Evolutionary conservation across 371 early-diverging fungal species (phyloP), one percentile per base, ranked within the genome.

Genomic region (Actinomortierella ambigua): DNA sequence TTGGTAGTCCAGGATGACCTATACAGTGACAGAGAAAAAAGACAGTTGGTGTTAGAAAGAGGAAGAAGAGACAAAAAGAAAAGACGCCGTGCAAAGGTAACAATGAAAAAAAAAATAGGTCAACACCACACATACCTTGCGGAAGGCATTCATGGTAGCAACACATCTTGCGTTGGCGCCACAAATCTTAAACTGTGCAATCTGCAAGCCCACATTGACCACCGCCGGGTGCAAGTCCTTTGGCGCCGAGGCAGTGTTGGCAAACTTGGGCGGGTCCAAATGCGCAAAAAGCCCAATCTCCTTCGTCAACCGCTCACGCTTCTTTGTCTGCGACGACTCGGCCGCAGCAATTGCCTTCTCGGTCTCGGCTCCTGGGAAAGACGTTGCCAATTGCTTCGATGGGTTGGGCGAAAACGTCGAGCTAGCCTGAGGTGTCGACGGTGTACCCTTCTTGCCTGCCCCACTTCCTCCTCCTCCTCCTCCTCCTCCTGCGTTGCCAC

Each of bases 131-230:
- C 59, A 43, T 82, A 91, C 94, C 85, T 89, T 88, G 68, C 90
- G 88, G 65, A 95, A 93, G 0, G 90, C 90, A 40, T 82, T 79
- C 58, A 96, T 76, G 88, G 94, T 92, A 47, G 94, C 94, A 22
- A 92, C 83, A 68, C 92, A 92, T 53, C 96, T 77, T 5, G 95
- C 94, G 68, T 96, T 98, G 18, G 96, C 93, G 13, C 98, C 98
- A 18, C 87, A 83, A 49, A 98, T 93, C 64, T 87, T 87, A 69
- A 88, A 87, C 55, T 94, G 87, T 4, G 90, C 86, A 82, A 94
- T 93, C 68, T 91, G 91, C 34, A 95, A 80, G 6, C 97, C 99
- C 7, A 95, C 84, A 27, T 84, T 81, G 47, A 93, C 77, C 20
- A 98, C 90, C 6, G 90, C 90, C 7, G 98, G 98, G 65, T 98